Evolutionary conservation across 306 rosid genomes (phyloP), one percentile per base, ranked within the genome.

Genomic region (Mimosa pudica): DNA sequence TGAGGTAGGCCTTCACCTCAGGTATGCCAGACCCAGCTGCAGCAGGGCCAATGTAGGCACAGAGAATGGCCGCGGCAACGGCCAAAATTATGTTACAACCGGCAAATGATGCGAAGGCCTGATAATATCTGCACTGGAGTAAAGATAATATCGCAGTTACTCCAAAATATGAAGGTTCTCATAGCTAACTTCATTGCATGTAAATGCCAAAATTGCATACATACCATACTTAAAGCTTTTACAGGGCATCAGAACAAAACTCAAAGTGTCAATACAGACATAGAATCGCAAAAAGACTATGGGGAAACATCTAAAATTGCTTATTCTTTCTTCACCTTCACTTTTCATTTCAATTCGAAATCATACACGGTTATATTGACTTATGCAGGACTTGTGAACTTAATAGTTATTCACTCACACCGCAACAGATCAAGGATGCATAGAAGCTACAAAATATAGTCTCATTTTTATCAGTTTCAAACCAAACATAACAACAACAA

Each of bases 1-100:
- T 92, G 81, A 92, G 97, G 80, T 92, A 92, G 57, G 97, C 95
- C 89, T 92, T 92, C 76, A 92, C 97, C 87, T 92, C 97, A 18
- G 97, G 97, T 76, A 92, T 90, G 62, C 97, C 96, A 9, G 97
- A 92, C 20, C 97, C 97, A 10, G 97, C 95, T 49, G 97, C 97
- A 57, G 93, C 93, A 14, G 97, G 97, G 71, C 91, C 87, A 61
- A 90, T 46, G 80, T 79, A 92, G 71, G 92, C 95, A 73, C 97
- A 92, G 10, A 92, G 88, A 33, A 75, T 68, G 5, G 87, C 92
- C 10, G 97, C 95, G 42, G 84, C 92, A 65, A 67, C 7, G 63
- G 92, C 95, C 73, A 90, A 81, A 42, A 75, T 49, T 86, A 88
- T 76, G 86, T 90, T 92, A 74, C 87, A 82, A 79, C 88, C 64